Percentiles rank a stretch among this genome's conserved stretches.
Evolutionary conservation across 1,284 basidiomycete genomes (phyloP).

Genomic region (Trametes versicolor): DNA sequence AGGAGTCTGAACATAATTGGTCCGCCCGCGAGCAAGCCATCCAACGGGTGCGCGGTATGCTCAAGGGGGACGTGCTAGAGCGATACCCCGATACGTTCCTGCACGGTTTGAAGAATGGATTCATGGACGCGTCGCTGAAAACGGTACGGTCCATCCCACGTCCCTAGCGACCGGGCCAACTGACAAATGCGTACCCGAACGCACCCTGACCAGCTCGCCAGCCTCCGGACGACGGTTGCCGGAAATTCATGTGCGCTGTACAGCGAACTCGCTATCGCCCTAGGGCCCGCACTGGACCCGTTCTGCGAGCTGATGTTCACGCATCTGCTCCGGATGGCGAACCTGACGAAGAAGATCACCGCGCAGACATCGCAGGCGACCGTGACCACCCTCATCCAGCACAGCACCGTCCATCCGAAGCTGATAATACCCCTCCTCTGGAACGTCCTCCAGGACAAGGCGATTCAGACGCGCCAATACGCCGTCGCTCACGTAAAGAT

Average conservation of each 20-base stretch:
- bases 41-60: constrained; percentile 88
- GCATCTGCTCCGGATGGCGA: constrained; percentile 87
- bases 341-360: constrained; percentile 95
- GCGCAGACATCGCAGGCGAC: constrained; percentile 88
- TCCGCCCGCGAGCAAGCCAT: constrained; percentile 83
- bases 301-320: constrained; percentile 81
- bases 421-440: constrained; percentile 78
- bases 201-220: constrained; percentile 68
- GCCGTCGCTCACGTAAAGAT: constrained; percentile 74
- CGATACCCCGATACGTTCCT: constrained; percentile 83
- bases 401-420: constrained; percentile 80
- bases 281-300: constrained; percentile 80
- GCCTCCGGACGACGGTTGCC: constrained; percentile 92
- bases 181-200: constrained; percentile 26
- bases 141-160: constrained; percentile 64
- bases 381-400: constrained; percentile 73
- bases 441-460: constrained; percentile 86
- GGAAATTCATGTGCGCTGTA: constrained; percentile 85
- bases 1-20: constrained; percentile 99
- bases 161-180: constrained; percentile 18
- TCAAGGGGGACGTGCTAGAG: constrained; percentile 83
- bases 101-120: constrained; percentile 75
- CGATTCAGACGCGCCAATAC: constrained; percentile 79
- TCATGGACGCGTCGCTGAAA: constrained; percentile 88
- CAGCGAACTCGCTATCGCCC: constrained; percentile 74